Conservation (phyloP, 306 rosid species). For the Dalbergia cultrata region DNA sequence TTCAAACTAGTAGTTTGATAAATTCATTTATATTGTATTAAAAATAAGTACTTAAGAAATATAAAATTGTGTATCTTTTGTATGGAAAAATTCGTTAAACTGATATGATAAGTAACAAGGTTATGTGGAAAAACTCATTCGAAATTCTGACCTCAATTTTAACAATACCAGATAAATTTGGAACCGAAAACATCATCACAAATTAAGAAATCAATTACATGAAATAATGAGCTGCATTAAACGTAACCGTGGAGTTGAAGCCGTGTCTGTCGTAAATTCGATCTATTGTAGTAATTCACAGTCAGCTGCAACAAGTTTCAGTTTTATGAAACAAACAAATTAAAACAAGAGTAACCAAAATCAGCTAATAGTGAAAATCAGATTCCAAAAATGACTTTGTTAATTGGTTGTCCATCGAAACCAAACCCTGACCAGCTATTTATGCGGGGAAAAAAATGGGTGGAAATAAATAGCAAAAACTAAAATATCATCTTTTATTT, state of each 20-base stretch:
- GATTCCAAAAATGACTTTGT: conserved; percentile 29
- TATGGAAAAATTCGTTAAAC: too few relatives aligned
- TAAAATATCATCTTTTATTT: background rate
- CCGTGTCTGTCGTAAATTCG: background rate
- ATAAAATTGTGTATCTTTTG: too few relatives aligned
- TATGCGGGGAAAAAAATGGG: conserved; percentile 42
- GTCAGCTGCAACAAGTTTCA: background rate
- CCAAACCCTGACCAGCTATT: conserved; percentile 49
- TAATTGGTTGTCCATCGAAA: conserved; percentile 38
- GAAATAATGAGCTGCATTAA: conserved; percentile 8
- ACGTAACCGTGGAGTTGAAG: background rate
- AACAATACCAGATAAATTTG: too few relatives aligned
- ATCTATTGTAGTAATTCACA: background rate
- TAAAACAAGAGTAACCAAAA: conserved; percentile 47
- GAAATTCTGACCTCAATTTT: too few relatives aligned
- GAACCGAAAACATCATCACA: too few relatives aligned
- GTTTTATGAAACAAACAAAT: conserved; percentile 3
- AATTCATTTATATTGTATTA: too few relatives aligned
- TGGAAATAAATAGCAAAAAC: conserved; percentile 45
- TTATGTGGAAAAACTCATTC: too few relatives aligned
- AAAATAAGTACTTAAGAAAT: too few relatives aligned
- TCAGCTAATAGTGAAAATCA: conserved; percentile 50
- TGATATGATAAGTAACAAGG: too few relatives aligned
- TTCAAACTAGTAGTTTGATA: too few relatives aligned
- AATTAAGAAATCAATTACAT: too few relatives aligned